phyloP scores from a whole-genome alignment of 495 filamentous ascomycete genomes.

The Penicillium taxi region DNA sequence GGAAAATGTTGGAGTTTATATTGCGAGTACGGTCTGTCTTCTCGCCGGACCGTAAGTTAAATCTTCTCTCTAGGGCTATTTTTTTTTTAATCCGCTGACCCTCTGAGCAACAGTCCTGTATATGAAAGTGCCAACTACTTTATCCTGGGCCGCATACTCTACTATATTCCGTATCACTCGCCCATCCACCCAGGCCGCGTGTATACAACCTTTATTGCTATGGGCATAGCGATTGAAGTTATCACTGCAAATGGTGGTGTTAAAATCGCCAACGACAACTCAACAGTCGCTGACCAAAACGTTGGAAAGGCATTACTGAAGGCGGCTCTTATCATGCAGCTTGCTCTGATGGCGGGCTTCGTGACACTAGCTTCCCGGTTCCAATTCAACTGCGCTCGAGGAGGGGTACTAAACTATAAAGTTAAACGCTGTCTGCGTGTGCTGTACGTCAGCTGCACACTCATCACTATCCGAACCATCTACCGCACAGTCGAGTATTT shows the following conservation, averaged over 20 bases:
- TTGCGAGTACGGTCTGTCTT: slow-evolving; percentile 52
- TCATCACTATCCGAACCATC: slow-evolving; percentile 56
- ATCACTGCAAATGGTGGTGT: slow-evolving; percentile 64
- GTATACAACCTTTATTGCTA: slow-evolving; percentile 61
- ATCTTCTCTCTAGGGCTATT: neutral
- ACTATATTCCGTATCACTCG: slow-evolving; percentile 69
- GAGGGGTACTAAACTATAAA: slow-evolving; percentile 45
- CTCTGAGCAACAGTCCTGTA: slow-evolving; percentile 44
- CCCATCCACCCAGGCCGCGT: slow-evolving; percentile 73
- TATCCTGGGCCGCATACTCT: slow-evolving; percentile 65
- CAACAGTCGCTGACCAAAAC: slow-evolving; percentile 35
- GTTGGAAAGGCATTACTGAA: slow-evolving; percentile 55
- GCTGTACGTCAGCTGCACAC: slow-evolving; percentile 52
- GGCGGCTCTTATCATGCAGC: slow-evolving; percentile 58
- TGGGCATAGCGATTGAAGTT: slow-evolving; percentile 55
- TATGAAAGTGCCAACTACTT: slow-evolving; percentile 71
- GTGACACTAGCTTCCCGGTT: slow-evolving; percentile 50
- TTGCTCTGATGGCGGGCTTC: slow-evolving; percentile 56
- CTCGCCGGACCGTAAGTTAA: slow-evolving; percentile 56
- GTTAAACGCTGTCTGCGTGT: slow-evolving; percentile 51
- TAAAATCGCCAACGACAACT: slow-evolving; percentile 44
- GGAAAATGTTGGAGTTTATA: slow-evolving; percentile 48
- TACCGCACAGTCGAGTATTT: slow-evolving; percentile 61
- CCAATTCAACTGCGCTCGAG: slow-evolving; percentile 49
- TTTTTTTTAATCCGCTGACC: neutral